These are phyloP conservation scores for Phaffomyces antillensis DNA, from an alignment of 805 yeast genomes.

Conservation along the genomic window DNA sequence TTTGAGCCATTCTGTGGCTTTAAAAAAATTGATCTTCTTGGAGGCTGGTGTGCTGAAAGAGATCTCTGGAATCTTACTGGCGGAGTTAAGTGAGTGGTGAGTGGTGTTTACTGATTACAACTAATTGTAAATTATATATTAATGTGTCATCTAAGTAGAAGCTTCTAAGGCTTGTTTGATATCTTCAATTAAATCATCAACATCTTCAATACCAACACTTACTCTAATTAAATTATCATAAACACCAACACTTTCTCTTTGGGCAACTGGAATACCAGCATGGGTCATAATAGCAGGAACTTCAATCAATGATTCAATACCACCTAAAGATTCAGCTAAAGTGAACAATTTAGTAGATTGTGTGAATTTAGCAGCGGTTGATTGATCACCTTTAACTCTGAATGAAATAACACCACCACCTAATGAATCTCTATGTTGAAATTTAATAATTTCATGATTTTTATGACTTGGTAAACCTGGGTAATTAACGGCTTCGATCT, in stretches of 20 bases:
- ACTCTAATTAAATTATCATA: constrained; percentile 76
- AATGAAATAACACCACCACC: constrained; percentile 93
- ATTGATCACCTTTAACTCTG: constrained; percentile 77
- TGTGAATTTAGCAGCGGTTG: constrained; percentile 67
- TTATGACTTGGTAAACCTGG: constrained; percentile 71
- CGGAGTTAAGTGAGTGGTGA: no score
- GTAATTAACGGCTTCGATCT: constrained; percentile 67
- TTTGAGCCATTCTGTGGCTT: constrained; percentile 11
- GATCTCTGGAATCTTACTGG: no score
- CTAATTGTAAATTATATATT: no score
- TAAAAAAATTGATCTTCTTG: not conserved
- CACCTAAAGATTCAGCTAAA: constrained; percentile 86
- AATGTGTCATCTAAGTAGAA: not conserved
- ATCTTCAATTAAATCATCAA: constrained; percentile 67
- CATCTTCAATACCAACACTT: constrained; percentile 82
- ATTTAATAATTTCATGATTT: constrained; percentile 53
- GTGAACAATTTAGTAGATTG: constrained; percentile 71
- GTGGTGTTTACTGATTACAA: no score
- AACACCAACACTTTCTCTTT: constrained; percentile 75
- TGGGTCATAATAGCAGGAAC: constrained; percentile 92
- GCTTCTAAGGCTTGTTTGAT: constrained; percentile 55
- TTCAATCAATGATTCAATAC: constrained; percentile 78
- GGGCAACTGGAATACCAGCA: constrained; percentile 77
- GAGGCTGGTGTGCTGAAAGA: not conserved
- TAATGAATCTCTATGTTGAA: constrained; percentile 75